Evolutionary conservation across 805 yeast species (phyloP), one percentile per base, ranked within the genome.

Genomic region (Candida tallmaniae): DNA sequence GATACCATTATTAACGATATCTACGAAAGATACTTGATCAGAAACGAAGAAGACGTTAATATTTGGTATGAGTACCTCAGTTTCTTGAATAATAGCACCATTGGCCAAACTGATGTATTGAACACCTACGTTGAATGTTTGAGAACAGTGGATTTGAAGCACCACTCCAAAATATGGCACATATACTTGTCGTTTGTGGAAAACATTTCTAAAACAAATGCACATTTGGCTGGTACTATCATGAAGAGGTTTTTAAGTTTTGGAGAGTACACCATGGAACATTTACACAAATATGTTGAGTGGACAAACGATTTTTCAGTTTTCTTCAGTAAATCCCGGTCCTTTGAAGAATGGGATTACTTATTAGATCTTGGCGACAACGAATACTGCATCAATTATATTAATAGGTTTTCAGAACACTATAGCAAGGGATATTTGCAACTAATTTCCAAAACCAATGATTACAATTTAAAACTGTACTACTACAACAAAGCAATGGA

Each of bases 161-260:
- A 37, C 6, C 46, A 42, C 23, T 2, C 10, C 4, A 4, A 12
- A 4, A 31, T 42, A 6, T 66, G 73, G 73, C 68, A 68, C 4
- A 42, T 61, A 19, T 68, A 82, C 21, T 74, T 93, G 74, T 58
- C 66, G 1, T 48, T 70, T 40, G 83, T 76, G 37, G 57, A 81
- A 28, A 32, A 41, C 12, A 4, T 42, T 10, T 20, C 39, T 4
- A 12, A 11, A 4, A 31, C 33, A 14, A 14, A 34, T 23, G 12
- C 24, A 3, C 1, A 15, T 4, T 14, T 38, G n/a, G 25, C 38
- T 5, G 29, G 36, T 2, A 12, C n/a, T 3, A 32, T 38, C 9
- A 11, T 41, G 28, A 22, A 26, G 18, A 11, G 39, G 15, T 38
- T 34, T 20, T 20, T 41, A 12, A 38, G 39, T 17, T 38, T 31